Base-by-base conservation (phyloP, 345 rosid genomes). In the Corymbia maculata region DNA sequence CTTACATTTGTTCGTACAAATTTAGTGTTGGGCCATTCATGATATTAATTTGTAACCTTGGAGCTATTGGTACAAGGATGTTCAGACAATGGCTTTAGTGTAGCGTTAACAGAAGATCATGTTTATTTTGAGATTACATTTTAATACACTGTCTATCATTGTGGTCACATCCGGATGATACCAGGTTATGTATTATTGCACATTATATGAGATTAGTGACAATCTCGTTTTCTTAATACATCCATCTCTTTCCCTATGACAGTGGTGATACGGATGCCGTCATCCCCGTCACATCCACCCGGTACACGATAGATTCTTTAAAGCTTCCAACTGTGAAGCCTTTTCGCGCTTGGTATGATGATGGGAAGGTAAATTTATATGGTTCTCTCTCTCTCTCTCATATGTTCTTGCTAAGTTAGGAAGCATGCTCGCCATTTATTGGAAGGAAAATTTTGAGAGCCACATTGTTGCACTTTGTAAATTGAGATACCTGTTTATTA, bases 251-350 rank as follows among this genome's bases (percentile, higher is more conserved):
- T 88, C 12, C 49, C 79, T 42, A 52, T 85, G 88, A 88, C 92
- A 95, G 99, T 86, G 99, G 99, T 32, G 98, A 97, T 89, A 96
- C 99, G 13, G 99, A 97, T 93, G 94, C 98, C 52, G 93, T 96
- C 44, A 91, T 97, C 90, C 99, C 99, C 61, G 92, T 97, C 80
- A 97, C 99, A 64, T 95, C 99, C 86, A 96, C 99, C 61, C 97
- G 99, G 13, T 96, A 96, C 93, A 93, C 95, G 68, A 95, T 97
- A 86, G 97, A 94, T 91, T 95, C 99, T 86, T 94, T 96, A 30
- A 92, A 94, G 52, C 99, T 97, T 89, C 92, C 94, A 84, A 93
- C 99, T 2, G 91, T 93, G 86, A 94, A 91, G 55, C 90, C 93
- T 6, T 97, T 98, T 94, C 94, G 86, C 52, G 95, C 97, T 44